Evolutionary conservation across 2,329 filamentous ascomycete genomes (phyloP), one percentile per base, ranked within the genome.

Genomic region (Coniochaeta sp.): DNA sequence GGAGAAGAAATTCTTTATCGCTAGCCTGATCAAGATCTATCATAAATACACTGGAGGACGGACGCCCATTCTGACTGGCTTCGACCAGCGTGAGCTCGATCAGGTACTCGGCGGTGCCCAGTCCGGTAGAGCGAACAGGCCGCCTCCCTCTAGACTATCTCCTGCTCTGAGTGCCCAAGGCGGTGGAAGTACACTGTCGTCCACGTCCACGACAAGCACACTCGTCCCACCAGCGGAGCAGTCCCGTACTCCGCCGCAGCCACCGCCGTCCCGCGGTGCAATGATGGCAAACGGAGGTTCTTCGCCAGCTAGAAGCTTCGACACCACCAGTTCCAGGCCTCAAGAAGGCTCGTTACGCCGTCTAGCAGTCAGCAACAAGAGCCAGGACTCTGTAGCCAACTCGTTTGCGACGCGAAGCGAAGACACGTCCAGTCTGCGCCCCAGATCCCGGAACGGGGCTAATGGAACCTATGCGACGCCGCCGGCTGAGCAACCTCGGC

Each of bases 1-100:
- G 77, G 95, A 99, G 76, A 98, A 97, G 80, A 93, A 96, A 71
- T 98, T 98, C 76, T 99, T 99, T 74, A 95, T 99, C 69, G 92
- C 90, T 36, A 97, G 93, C 73, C 77, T 98, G 66, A 86, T 98
- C 70, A 99, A 98, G 75, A 97, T 99, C 65, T 99, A 90, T 73
- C 88, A 88, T 68, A 99, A 98, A 75, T 99, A 98, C 71, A 98
- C 95, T 0, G 90, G 91, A 30, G 93, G 93, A 14, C 89, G 88
- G 68, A 75, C 86, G 34, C 95, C 95, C 2, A 84, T 89, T 61
- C 80, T 99, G 58, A 78, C 84, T 59, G 93, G 93, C 8, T 98
- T 99, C 71, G 90, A 93, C 66, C 81, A 85, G 58, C 84, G 82
- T 62, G 92, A 97, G 75, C 79, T 89, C 62, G 90, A 93, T 58